Percentiles rank a stretch among this genome's conserved stretches.
These are phyloP conservation scores for Coniosporium tulheliwenetii DNA, from an alignment of 2,329 filamentous ascomycete species.

Conservation along the genomic window DNA sequence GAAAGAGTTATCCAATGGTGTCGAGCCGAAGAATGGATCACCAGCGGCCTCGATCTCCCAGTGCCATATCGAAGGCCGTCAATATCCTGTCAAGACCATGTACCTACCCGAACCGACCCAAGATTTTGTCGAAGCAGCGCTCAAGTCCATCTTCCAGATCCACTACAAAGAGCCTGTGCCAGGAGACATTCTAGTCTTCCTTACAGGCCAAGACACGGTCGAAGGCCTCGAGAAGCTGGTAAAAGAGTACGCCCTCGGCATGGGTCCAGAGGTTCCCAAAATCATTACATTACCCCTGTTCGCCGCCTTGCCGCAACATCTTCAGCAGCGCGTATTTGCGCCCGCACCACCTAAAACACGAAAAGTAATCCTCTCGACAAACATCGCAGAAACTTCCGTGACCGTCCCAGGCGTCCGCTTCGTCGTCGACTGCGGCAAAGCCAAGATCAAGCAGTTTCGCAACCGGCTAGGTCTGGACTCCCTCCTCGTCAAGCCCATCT, in stretches of 20 bases:
- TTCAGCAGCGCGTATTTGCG: slow-evolving; percentile 75
- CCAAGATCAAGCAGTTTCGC: slow-evolving; percentile 85
- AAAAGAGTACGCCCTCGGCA: slow-evolving; percentile 58
- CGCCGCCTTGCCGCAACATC: slow-evolving; percentile 72
- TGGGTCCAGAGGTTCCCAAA: slow-evolving; percentile 62
- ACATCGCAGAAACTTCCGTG: slow-evolving; percentile 97
- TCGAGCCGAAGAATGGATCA: background rate
- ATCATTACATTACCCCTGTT: slow-evolving; percentile 65
- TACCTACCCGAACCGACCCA: slow-evolving; percentile 61
- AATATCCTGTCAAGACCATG: slow-evolving; percentile 66
- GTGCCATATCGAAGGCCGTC: slow-evolving; percentile 68
- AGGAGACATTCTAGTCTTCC: slow-evolving; percentile 82
- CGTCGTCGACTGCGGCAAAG: slow-evolving; percentile 85
- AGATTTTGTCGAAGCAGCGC: slow-evolving; percentile 67
- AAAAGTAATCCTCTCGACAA: slow-evolving; percentile 85
- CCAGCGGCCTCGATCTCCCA: slow-evolving; percentile 23
- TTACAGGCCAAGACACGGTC: slow-evolving; percentile 87
- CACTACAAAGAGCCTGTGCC: slow-evolving; percentile 81
- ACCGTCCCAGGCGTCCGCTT: slow-evolving; percentile 86
- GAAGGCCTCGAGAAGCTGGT: slow-evolving; percentile 66
- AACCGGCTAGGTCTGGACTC: slow-evolving; percentile 77
- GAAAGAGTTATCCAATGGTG: background rate
- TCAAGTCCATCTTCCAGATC: slow-evolving; percentile 73
- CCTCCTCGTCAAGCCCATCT: slow-evolving; percentile 77
- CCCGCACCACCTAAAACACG: slow-evolving; percentile 59